Base-by-base conservation (phyloP, 768 basidiomycete genomes). In the Dendrothele bispora region DNA sequence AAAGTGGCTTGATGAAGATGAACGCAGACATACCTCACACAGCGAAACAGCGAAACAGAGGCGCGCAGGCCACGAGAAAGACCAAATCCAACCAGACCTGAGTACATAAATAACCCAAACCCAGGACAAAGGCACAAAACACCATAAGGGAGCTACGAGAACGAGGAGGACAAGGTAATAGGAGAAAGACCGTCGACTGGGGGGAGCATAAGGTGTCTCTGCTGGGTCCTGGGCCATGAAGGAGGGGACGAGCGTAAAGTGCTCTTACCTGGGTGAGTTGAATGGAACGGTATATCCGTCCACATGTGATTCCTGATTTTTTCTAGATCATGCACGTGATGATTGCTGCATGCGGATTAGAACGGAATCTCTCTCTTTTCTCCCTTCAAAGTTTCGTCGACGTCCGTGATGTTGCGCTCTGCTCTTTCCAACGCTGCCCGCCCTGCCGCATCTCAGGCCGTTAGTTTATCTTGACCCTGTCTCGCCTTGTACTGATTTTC, bases 101-200 rank as follows among this genome's bases (percentile, higher is more conserved):
- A 86, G 60, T 36, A 77, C 65, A 60, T 79, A 69, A 59, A 81
- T 17, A 49, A 75, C 78, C 58, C 80, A 88, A 6, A 63, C 59
- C 88, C 89, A 91, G 18, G 84, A 77, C 20, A 83, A 55, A 8
- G 87, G 83, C 6, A 79, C 67, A 28, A 78, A 60, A 5, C 78
- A 77, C 78, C 86, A 87, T 46, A 90, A 53, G 7, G 89, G 88
- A 4, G 78, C 55, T 48, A 89, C 77, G 46, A 78, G 56, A 39
- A 73, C 51, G 49, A 83, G 48, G 28, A 90, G 67, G 51, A 80
- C 82, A 44, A 79, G 21, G 53, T 83, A 87, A 58, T 81, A 91
- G 6, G 77, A 79, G 34, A 65, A 52, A 25, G 70, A 55, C 45
- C 80, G 77, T 35, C n/a, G n/a, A n/a, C 60, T 54, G 8, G 71